Evolutionary conservation across 345 rosid genomes (phyloP).

Genomic region (Salix exigua): DNA sequence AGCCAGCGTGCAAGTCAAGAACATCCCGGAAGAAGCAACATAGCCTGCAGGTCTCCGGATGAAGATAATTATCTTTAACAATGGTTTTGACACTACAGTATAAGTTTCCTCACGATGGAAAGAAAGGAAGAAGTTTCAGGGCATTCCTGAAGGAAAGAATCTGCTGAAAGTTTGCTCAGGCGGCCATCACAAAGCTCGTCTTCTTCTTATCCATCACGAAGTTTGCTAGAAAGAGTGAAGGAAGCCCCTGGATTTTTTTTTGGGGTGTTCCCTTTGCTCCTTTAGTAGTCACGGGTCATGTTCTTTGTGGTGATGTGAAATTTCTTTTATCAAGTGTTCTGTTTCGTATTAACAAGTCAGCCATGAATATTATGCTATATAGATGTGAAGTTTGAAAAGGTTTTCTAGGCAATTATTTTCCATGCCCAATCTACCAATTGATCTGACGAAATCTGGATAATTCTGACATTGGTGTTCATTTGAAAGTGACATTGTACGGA

Average conservation of each 20-base stretch:
- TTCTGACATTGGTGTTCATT: not conserved
- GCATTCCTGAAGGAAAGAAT: conserved; percentile 21
- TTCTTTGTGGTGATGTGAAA: not conserved
- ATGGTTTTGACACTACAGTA: not conserved
- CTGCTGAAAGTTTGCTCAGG: conserved; percentile 23
- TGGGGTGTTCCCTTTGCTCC: not conserved
- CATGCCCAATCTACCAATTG: not conserved
- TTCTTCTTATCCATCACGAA: conserved; percentile 17
- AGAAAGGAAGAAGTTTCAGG: conserved; percentile 13
- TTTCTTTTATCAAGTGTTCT: not conserved
- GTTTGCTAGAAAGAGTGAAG: not conserved
- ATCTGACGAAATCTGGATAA: not conserved
- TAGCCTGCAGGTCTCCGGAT: not conserved
- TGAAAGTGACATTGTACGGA: not conserved
- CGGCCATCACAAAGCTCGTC: conserved; percentile 1
- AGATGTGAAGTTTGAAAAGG: not conserved
- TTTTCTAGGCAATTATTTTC: not conserved
- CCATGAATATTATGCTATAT: not conserved
- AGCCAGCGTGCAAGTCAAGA: not conserved
- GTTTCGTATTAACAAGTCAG: not conserved
- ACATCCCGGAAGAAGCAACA: not conserved
- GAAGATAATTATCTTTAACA: conserved; percentile 1
- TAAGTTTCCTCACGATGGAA: not conserved
- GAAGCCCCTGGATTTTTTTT: not conserved
- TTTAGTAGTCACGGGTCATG: not conserved